Conservation (phyloP, 2,329 filamentous ascomycete genomes). For the Phaeophleospora eucalypticola region DNA sequence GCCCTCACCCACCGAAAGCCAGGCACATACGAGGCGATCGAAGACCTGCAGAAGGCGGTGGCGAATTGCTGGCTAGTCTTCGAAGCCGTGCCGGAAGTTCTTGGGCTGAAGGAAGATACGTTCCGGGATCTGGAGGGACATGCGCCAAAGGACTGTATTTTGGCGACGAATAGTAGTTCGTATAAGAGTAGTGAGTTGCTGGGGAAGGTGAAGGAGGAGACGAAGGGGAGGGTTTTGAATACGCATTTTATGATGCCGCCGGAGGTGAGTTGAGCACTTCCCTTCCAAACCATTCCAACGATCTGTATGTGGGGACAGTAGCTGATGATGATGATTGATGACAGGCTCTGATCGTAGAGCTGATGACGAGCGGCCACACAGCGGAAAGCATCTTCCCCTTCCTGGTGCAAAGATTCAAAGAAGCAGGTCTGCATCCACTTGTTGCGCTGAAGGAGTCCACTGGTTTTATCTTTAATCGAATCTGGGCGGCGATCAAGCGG, state of each 20-base stretch:
- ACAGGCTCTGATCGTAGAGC: conserved; percentile 51
- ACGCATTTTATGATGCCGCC: conserved; percentile 40
- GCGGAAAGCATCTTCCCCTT: conserved; percentile 43
- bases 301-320: too few relatives aligned
- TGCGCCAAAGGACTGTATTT: conserved; percentile 45
- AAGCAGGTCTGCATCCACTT: conserved; percentile 42
- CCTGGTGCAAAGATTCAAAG: conserved; percentile 38
- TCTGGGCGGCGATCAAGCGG: conserved; percentile 56
- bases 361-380: conserved; percentile 52
- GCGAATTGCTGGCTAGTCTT: conserved; percentile 51
- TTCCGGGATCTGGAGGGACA: conserved; percentile 46
- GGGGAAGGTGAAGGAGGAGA: conserved; percentile 36
- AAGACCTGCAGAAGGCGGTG: conserved; percentile 40
- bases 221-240: conserved; percentile 44
- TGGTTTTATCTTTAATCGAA: conserved; percentile 53
- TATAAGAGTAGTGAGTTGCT: conserved; percentile 51
- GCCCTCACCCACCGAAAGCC: conserved; percentile 6
- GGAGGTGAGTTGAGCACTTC: too few relatives aligned
- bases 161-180: conserved; percentile 51
- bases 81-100: conserved; percentile 51
- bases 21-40: background rate
- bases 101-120: conserved; percentile 47
- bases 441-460: conserved; percentile 48
- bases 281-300: too few relatives aligned
- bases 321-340: too few relatives aligned